Evolutionary conservation across 495 filamentous ascomycete genomes (phyloP).

Genomic region (Penicillium cosmopolitanum): DNA sequence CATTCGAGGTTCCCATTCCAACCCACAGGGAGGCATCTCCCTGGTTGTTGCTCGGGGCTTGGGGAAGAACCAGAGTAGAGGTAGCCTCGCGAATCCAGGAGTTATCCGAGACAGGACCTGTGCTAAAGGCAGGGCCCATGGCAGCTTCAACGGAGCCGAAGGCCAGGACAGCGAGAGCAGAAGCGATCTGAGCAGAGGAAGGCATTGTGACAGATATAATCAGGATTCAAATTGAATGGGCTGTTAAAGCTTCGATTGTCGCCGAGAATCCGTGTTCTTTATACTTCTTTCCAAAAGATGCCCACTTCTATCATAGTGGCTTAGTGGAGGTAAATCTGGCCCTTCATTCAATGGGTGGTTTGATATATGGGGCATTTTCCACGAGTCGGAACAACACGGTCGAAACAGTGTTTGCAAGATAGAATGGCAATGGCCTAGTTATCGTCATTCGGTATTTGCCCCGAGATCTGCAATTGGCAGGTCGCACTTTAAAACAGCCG

Average conservation of each 20-base stretch:
- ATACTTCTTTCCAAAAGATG: not conserved
- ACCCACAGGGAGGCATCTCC: slow-evolving; percentile 39
- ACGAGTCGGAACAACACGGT: not conserved
- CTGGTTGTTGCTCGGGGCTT: slow-evolving; percentile 29
- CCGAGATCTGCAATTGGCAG: slow-evolving; percentile 1
- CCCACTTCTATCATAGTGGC: not conserved
- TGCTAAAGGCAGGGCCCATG: slow-evolving; percentile 40
- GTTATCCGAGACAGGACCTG: slow-evolving; percentile 36
- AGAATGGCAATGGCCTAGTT: not conserved
- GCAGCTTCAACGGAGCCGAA: slow-evolving; percentile 26
- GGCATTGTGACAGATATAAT: slow-evolving; percentile 20
- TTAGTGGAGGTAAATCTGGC: not conserved
- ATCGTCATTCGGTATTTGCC: not conserved
- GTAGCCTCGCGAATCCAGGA: slow-evolving; percentile 42
- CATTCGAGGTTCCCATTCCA: slow-evolving; percentile 43
- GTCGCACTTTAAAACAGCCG: slow-evolving; percentile 3
- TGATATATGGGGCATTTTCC: slow-evolving; percentile 1
- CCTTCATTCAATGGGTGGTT: slow-evolving; percentile 1
- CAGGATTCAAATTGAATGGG: not conserved
- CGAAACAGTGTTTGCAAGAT: not conserved
- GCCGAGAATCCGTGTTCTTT: not conserved
- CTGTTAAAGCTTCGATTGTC: not conserved
- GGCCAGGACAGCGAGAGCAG: slow-evolving; percentile 16
- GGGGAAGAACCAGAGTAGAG: slow-evolving; percentile 40
- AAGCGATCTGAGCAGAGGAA: slow-evolving; percentile 16